Conservation (phyloP, 805 yeast species). For the Yamadazyma akitaensis region DNA sequence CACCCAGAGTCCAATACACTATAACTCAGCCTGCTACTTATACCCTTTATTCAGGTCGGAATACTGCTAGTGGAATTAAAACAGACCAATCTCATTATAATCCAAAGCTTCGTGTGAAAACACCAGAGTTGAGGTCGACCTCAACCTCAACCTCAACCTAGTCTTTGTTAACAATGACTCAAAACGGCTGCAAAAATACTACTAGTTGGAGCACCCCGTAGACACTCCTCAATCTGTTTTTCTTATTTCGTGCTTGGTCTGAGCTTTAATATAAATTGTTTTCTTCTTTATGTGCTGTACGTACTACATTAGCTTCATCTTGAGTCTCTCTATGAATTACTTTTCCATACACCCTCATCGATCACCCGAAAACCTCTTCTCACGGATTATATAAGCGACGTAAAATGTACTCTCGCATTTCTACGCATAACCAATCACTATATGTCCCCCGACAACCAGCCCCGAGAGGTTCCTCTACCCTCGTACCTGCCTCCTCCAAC, state of each 20-base stretch:
- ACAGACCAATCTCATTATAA: constrained; percentile 1
- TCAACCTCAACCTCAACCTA: too few species aligned
- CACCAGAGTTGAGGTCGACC: not conserved
- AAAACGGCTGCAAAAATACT: too few species aligned
- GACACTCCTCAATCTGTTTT: too few species aligned
- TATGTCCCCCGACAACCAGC: not conserved
- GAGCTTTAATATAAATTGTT: too few species aligned
- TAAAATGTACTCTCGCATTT: not conserved
- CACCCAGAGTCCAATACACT: constrained; percentile 11
- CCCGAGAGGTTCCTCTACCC: not conserved
- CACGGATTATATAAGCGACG: not conserved
- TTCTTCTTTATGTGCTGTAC: too few species aligned
- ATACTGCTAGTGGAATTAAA: constrained; percentile 7
- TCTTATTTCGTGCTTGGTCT: too few species aligned
- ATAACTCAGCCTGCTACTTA: constrained; percentile 15
- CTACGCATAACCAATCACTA: not conserved
- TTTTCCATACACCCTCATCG: too few species aligned
- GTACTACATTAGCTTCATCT: too few species aligned
- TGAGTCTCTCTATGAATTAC: too few species aligned
- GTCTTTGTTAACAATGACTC: too few species aligned
- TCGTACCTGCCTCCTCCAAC: constrained; percentile 2
- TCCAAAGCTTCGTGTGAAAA: constrained; percentile 1
- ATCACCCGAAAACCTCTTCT: not conserved
- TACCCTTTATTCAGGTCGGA: constrained; percentile 5
- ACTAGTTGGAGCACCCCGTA: too few species aligned